A percentile compares a stretch with the other conserved stretches of the same genome.
Evolutionary conservation across 352 stramenopile genomes (phyloP).

Genomic region (Thalassiosira mediterranea): DNA sequence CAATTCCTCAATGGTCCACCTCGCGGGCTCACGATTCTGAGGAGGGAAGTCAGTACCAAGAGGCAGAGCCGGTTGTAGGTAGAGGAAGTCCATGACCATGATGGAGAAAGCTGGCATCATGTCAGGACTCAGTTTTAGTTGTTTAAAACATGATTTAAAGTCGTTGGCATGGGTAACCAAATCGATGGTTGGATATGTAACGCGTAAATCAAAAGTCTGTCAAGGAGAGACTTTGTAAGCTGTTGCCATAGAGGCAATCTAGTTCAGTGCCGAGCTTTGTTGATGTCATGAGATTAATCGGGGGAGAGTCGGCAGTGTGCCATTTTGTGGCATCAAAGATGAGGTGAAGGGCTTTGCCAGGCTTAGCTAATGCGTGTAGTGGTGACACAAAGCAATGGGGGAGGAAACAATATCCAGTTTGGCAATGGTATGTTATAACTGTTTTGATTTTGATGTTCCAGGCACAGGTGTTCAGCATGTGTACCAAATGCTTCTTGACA

Average conservation of each 20-base stretch:
- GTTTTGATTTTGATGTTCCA: constrained; percentile 24
- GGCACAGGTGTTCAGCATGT: neutral
- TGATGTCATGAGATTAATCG: constrained; percentile 46
- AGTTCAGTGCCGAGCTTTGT: constrained; percentile 15
- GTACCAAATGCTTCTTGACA: constrained; percentile 5
- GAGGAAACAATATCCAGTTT: constrained; percentile 23
- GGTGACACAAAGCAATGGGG: constrained; percentile 40
- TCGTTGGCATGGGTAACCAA: constrained; percentile 41
- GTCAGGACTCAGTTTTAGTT: constrained; percentile 45
- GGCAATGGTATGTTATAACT: constrained; percentile 26
- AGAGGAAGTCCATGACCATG: constrained; percentile 22
- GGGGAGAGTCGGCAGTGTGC: neutral
- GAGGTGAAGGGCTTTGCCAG: constrained; percentile 12
- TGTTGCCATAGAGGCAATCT: constrained; percentile 19
- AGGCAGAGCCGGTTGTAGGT: constrained; percentile 13
- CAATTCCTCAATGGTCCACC: constrained; percentile 15
- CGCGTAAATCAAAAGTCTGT: constrained; percentile 34
- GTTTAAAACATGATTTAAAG: constrained; percentile 37
- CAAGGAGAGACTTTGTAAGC: neutral
- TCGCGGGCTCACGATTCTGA: constrained; percentile 5
- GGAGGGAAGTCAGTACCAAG: constrained; percentile 36
- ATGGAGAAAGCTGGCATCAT: constrained; percentile 29
- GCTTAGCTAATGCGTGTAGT: constrained; percentile 22
- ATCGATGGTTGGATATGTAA: constrained; percentile 21
- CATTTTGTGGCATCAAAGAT: constrained; percentile 33